Conservation (phyloP, 257 asterid species). For the Solanum chilense region DNA sequence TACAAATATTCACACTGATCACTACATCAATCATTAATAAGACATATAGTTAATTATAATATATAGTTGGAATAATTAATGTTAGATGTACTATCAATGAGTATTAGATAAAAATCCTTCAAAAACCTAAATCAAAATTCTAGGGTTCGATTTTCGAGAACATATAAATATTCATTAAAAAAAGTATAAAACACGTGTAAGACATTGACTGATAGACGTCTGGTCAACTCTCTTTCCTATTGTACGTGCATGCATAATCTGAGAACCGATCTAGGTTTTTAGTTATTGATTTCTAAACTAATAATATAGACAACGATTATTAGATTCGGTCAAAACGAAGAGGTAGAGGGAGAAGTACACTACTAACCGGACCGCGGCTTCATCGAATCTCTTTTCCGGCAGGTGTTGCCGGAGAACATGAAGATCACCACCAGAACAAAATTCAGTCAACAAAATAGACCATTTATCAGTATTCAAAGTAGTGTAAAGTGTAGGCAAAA, state of each 20-base stretch:
- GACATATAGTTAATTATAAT: background rate
- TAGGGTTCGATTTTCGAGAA: rapidly evolving
- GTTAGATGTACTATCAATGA: background rate
- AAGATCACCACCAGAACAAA: conserved; percentile 80
- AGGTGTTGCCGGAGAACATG: conserved; percentile 69
- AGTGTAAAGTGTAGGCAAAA: conserved; percentile 60
- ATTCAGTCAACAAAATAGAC: conserved; percentile 67
- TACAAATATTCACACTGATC: background rate
- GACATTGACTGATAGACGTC: no score
- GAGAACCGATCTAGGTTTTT: no score
- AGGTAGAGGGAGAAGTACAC: conserved; percentile 3
- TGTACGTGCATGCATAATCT: no score
- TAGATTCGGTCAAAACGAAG: no score
- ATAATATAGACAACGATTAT: no score
- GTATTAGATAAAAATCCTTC: background rate
- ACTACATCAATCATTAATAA: background rate
- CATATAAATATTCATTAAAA: rapidly evolving
- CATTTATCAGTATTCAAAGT: conserved; percentile 47
- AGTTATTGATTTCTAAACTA: no score
- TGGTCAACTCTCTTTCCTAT: no score
- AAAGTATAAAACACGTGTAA: no score
- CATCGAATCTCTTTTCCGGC: conserved; percentile 43
- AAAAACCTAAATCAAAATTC: background rate
- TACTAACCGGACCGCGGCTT: conserved; percentile 61
- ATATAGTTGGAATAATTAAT: background rate